A percentile compares a stretch with the other conserved stretches of the same genome.
These are phyloP conservation scores for Colletotrichum tropicicola DNA, from an alignment of 2,329 filamentous ascomycete species.

Conservation along the genomic window DNA sequence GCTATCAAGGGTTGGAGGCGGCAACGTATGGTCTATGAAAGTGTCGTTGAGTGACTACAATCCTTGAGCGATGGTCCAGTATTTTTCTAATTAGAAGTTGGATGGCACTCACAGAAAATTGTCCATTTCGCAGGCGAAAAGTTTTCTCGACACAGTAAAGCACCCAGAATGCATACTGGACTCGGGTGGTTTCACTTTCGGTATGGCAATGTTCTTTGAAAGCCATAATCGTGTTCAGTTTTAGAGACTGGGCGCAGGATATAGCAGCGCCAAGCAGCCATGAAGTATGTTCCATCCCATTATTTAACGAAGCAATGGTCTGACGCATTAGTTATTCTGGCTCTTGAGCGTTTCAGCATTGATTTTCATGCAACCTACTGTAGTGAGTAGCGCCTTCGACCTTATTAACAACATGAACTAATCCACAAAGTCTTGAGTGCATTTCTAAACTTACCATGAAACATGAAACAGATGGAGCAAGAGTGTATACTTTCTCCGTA, in stretches of 20 bases:
- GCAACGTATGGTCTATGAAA: neutral
- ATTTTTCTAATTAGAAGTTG: no score
- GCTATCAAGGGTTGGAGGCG: neutral
- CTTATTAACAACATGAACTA: no score
- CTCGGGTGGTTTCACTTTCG: neutral
- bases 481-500: neutral
- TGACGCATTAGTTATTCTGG: neutral
- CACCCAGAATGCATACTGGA: neutral
- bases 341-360: neutral
- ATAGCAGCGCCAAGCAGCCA: neutral
- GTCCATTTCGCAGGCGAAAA: neutral
- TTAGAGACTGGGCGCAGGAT: neutral
- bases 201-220: neutral
- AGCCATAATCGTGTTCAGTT: neutral
- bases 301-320: neutral
- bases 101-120: neutral
- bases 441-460: no score
- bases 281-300: neutral
- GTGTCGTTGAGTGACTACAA: neutral
- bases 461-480: neutral
- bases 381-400: neutral
- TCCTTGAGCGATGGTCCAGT: neutral
- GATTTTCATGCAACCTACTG: neutral
- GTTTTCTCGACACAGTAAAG: neutral
- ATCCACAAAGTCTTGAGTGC: no score